These are phyloP conservation scores for Solanum megistacrolobum DNA, from an alignment of 257 asterid genomes.

Conservation along the genomic window DNA sequence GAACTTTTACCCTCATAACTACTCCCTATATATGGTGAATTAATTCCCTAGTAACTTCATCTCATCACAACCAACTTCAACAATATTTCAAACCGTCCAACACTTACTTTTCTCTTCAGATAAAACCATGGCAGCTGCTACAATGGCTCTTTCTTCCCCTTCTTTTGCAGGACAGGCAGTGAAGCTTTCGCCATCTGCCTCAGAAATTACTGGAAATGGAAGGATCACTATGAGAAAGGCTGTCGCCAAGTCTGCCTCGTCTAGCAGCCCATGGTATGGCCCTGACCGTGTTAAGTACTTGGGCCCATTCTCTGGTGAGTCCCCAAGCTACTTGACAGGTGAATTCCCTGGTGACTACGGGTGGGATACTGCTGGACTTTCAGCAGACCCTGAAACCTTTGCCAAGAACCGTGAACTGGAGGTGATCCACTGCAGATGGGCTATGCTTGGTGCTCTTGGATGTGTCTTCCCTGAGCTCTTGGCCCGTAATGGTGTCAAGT, in stretches of 20 bases:
- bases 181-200: background rate
- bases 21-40: background rate
- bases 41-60: background rate
- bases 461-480: constrained; percentile 70
- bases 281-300: constrained; percentile 53
- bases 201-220: background rate
- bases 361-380: constrained; percentile 60
- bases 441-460: constrained; percentile 79
- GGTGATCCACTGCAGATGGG: constrained; percentile 70
- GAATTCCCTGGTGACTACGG: constrained; percentile 73
- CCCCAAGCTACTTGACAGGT: constrained; percentile 61
- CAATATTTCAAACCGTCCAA: background rate
- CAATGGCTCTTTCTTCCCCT: constrained; percentile 20
- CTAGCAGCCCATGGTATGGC: constrained; percentile 62
- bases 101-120: background rate
- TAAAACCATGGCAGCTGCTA: constrained; percentile 3
- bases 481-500: constrained; percentile 59
- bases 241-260: constrained; percentile 11
- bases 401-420: constrained; percentile 70
- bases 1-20: background rate
- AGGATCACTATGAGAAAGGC: constrained; percentile 10
- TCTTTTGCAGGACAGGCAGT: constrained; percentile 8
- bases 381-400: constrained; percentile 66
- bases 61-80: background rate
- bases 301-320: constrained; percentile 63